Conservation (phyloP, 345 rosid species). For the Lumnitzera littorea region DNA sequence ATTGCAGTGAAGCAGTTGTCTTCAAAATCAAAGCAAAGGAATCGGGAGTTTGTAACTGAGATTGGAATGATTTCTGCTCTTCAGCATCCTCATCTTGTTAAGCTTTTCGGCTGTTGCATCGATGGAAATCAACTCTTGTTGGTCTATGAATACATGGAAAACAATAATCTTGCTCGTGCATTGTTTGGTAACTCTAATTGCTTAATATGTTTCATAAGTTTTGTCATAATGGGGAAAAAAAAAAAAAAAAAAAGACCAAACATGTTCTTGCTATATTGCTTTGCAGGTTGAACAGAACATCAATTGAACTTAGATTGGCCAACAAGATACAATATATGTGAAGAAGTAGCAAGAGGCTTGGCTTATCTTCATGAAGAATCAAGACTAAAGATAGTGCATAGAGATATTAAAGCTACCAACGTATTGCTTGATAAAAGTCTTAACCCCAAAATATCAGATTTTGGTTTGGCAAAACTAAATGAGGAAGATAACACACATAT, state of each 20-base stretch:
- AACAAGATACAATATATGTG: constrained; percentile 5
- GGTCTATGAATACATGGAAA: constrained; percentile 12
- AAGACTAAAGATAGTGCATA: constrained; percentile 7
- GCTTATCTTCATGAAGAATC: constrained; percentile 15
- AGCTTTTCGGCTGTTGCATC: constrained; percentile 9
- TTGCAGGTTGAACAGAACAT: constrained; percentile 6
- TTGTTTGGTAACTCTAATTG: constrained; percentile 7
- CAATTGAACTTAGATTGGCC: constrained; percentile 8
- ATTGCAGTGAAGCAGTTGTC: constrained; percentile 11
- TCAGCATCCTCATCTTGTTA: constrained; percentile 12
- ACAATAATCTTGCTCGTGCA: constrained; percentile 11
- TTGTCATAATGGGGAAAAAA: background rate
- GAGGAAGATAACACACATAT: constrained; percentile 12
- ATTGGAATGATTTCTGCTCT: constrained; percentile 16
- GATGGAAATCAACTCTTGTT: constrained; percentile 11
- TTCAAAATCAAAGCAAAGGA: constrained; percentile 11
- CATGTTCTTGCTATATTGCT: too few relatives aligned
- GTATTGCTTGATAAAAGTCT: constrained; percentile 3
- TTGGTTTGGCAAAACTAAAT: constrained; percentile 10
- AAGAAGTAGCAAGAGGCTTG: constrained; percentile 9
- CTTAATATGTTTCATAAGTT: background rate
- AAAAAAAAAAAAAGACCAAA: background rate
- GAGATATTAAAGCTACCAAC: constrained; percentile 11
- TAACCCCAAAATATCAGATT: constrained; percentile 9
- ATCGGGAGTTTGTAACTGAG: constrained; percentile 13